Conservation (phyloP, 345 rosid species). For the Turritis glabra region DNA sequence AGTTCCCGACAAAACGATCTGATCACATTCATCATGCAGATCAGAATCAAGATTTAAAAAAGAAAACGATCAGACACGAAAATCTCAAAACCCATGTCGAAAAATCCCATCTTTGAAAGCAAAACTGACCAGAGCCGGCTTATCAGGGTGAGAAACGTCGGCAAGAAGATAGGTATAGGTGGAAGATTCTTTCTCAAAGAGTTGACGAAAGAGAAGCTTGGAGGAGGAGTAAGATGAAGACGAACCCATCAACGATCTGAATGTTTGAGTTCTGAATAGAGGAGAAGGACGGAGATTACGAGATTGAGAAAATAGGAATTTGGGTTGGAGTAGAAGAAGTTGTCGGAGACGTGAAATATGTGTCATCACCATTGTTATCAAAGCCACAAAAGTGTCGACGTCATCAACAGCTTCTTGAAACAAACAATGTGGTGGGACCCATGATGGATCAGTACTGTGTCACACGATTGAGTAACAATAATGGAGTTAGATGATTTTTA, state of each 20-base stretch:
- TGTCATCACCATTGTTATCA: constrained; percentile 8
- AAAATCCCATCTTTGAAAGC: not conserved
- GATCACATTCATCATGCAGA: not conserved
- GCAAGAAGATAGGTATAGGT: constrained; percentile 95
- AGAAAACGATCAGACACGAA: not conserved
- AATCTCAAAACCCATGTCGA: constrained; percentile 10
- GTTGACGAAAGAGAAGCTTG: constrained; percentile 80
- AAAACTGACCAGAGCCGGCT: constrained; percentile 73
- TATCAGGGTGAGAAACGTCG: constrained; percentile 73
- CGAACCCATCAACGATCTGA: constrained; percentile 41
- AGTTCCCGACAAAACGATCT: not conserved
- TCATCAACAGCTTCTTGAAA: not conserved
- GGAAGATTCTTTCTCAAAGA: constrained; percentile 87
- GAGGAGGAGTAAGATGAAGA: constrained; percentile 40
- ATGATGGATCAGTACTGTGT: not conserved
- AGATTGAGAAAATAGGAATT: not conserved
- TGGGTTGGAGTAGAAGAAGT: constrained; percentile 17
- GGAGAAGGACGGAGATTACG: not conserved
- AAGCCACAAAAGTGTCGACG: constrained; percentile 6
- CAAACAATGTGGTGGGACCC: not conserved
- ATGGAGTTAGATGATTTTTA: not conserved
- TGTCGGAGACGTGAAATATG: constrained; percentile 13
- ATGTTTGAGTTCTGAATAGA: not conserved
- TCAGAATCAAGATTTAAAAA: not conserved
- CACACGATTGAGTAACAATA: too few species aligned